Base-by-base conservation (phyloP, 2,329 filamentous ascomycete species). In the Phialophora tarda region DNA sequence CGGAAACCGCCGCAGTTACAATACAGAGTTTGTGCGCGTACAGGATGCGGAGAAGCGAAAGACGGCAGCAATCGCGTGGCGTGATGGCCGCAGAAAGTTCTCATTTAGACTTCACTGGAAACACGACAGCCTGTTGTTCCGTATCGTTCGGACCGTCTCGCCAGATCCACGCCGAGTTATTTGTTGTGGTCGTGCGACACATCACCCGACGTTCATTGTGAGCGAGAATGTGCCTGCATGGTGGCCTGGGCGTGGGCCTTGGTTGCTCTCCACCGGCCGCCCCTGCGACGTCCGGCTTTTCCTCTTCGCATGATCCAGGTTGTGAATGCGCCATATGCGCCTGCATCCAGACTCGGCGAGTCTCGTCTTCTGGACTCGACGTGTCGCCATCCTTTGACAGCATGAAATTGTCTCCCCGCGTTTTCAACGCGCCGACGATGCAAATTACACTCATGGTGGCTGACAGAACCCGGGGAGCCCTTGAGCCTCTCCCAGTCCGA, bases 1-100 rank as follows among this genome's bases (percentile, higher is more conserved):
- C 59, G 59, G 59, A 41, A 61, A 34, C 30, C 59, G 59, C 59
- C 59, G 59, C 32, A 34, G 10, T 8, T 34, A 30, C 28, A 8
- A 8, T 41, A 53, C 14, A 11, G 34, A 17, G 34, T 41, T 12
- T 14, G 12, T 17, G 12, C 3, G 34, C 34, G 34, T 17, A 21
- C 17, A n/a, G 6, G 11, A 41, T 60, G 21, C 28, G 28, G 58
- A 41, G 44, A 23, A 12, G 32, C 32, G 32, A 34, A 11, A 11
- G 30, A 34, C 32, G 10, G 32, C 34, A 41, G 34, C 34, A 7
- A 41, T 41, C 4, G 34, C 14, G 38, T 44, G 38, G 38, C 17
- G 38, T 44, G 38, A 44, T 44, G 17, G 4, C 34, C 14, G 34
- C 34, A 41, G 34, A 41, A 14, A 17, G 14, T 41, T n/a, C 34